Evolutionary conservation across 2,329 filamentous ascomycete species (phyloP), one percentile per base, ranked within the genome.

Genomic region (Mycosphaerella sp.): DNA sequence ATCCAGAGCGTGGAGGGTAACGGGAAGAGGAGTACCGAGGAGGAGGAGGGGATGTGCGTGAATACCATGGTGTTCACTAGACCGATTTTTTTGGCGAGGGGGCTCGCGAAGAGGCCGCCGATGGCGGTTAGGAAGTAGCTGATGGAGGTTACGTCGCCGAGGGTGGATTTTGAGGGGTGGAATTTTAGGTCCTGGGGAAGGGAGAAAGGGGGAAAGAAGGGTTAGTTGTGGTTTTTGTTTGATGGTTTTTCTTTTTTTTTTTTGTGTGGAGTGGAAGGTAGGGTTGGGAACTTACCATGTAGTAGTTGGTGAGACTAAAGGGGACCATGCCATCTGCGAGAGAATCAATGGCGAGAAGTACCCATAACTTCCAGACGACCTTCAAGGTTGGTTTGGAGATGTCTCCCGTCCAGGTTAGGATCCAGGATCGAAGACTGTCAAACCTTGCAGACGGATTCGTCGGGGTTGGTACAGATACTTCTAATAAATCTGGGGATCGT

Each of bases 311-410:
- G 32, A 73, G 62, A 8, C 70, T 70, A 61, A 70, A 71, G 12
- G 69, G 80, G 3, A 83, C 84, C 66, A 91, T 78, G 1, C 87
- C 86, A 17, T 68, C 67, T 1, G 84, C 85, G 53, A 89, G 79
- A 0, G 82, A 80, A 66, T 90, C 86, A 5, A 89, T 64, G 1
- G 78, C 78, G 62, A 89, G 85, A 1, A 92, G 72, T 6, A 85
- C 69, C 64, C 83, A 86, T 0, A 92, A 74, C 47, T 82, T 80
- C 48, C 79, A 67, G 5, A 87, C 73, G 31, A 83, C 75, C 0
- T 71, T 63, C 6, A 77, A 71, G 36, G 78, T 83, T n/a, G 79
- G 72, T 2, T 68, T 70, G 4, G 80, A 82, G 17, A 89, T 81
- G 2, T 78, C 72, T 0, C 81, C 78, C n/a, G 81, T 66, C 51